Conservation (phyloP, 306 rosid species). For the Spatholobus suberectus region DNA sequence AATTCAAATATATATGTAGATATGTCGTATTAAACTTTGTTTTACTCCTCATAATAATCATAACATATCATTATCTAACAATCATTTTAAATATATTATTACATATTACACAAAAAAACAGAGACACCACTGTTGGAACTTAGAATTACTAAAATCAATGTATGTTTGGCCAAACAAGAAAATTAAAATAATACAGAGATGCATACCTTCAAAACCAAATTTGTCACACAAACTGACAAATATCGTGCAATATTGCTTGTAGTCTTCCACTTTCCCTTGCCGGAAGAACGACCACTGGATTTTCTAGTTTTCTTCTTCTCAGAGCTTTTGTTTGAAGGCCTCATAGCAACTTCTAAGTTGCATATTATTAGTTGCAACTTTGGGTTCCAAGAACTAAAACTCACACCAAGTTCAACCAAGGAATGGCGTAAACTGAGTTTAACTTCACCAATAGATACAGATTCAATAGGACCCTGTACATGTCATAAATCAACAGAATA, state of each 20-base stretch:
- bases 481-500: slow-evolving; percentile 40
- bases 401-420: slow-evolving; percentile 59
- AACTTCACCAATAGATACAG: slow-evolving; percentile 83
- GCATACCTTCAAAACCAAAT: slow-evolving; percentile 79
- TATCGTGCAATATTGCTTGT: slow-evolving; percentile 76
- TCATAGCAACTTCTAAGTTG: slow-evolving; percentile 71
- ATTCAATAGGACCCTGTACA: slow-evolving; percentile 85
- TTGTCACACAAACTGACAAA: slow-evolving; percentile 74
- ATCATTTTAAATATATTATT: slow-evolving; percentile 5
- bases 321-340: slow-evolving; percentile 68
- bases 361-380: slow-evolving; percentile 79
- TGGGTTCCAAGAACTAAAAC: slow-evolving; percentile 71
- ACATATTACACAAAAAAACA: neutral
- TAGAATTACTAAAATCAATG: neutral
- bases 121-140: neutral
- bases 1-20: neutral
- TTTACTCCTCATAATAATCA: slow-evolving; percentile 15
- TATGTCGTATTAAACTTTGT: neutral
- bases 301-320: slow-evolving; percentile 61
- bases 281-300: slow-evolving; percentile 54
- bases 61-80: slow-evolving; percentile 3
- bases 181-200: slow-evolving; percentile 15
- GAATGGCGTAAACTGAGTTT: slow-evolving; percentile 75
- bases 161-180: slow-evolving; percentile 5
- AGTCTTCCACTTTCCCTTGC: slow-evolving; percentile 83